Percentiles rank a stretch among this genome's conserved stretches.
Evolutionary conservation across 2,329 filamentous ascomycete species (phyloP).

Genomic region (Sporothrix luriei): DNA sequence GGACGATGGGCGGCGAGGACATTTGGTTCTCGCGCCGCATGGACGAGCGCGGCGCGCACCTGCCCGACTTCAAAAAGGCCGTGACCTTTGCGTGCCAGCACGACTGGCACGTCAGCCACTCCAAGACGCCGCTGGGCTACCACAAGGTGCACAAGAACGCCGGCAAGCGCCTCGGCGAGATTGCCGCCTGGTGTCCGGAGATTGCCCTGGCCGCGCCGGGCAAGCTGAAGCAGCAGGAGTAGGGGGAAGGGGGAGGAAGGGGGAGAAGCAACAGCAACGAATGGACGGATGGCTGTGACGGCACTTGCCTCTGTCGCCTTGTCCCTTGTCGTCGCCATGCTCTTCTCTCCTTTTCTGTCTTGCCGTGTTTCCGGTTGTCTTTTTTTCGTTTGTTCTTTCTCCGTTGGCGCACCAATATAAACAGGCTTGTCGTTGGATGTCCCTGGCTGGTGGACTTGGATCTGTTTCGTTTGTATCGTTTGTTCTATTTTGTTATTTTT

Average conservation of each 20-base stretch:
- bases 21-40: constrained; percentile 39
- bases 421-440: constrained; percentile 14
- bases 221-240: constrained; percentile 28
- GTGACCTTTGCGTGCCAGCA: constrained; percentile 38
- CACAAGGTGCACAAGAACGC: constrained; percentile 39
- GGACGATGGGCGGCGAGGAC: constrained; percentile 38
- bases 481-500: not conserved
- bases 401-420: constrained; percentile 11
- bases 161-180: constrained; percentile 32
- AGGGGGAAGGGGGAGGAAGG: not conserved
- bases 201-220: constrained; percentile 36
- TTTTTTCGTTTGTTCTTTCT: not conserved
- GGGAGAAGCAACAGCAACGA: no score
- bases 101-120: constrained; percentile 35
- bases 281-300: no score
- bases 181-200: constrained; percentile 38
- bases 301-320: no score
- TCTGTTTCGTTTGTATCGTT: not conserved
- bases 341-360: not conserved
- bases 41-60: constrained; percentile 33
- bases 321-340: not conserved
- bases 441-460: constrained; percentile 17
- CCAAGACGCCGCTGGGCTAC: constrained; percentile 37
- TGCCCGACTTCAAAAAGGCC: constrained; percentile 35
- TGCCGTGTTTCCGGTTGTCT: not conserved